Evolutionary conservation across 1,284 basidiomycete species (phyloP).

Genomic region (Trichosporon coremiiforme): DNA sequence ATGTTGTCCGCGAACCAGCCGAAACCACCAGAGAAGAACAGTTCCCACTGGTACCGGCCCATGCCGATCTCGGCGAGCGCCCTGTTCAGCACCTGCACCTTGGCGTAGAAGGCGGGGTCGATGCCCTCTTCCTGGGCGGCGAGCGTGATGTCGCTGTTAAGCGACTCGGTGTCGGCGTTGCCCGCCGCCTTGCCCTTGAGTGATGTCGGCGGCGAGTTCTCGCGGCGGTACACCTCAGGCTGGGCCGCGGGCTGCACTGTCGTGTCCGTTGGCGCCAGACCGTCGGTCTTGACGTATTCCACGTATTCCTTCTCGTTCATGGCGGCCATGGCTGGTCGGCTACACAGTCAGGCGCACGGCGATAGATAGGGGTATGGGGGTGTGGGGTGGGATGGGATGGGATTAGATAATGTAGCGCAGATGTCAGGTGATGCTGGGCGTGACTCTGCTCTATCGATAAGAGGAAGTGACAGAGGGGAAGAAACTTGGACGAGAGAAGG

Average conservation of each 20-base stretch:
- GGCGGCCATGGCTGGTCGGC: not conserved
- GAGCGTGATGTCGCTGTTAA: constrained; percentile 31
- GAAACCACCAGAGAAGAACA: constrained; percentile 62
- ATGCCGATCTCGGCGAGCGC: constrained; percentile 61
- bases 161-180: constrained; percentile 30
- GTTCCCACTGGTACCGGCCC: constrained; percentile 65
- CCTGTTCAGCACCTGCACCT: constrained; percentile 42
- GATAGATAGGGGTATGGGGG: not conserved
- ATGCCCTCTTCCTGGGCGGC: constrained; percentile 35
- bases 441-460: not conserved
- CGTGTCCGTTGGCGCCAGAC: not conserved
- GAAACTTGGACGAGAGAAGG: not conserved
- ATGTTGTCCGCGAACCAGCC: constrained; percentile 58
- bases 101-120: constrained; percentile 42
- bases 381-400: not conserved
- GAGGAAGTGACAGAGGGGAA: not conserved
- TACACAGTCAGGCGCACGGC: not conserved
- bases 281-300: not conserved
- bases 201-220: not conserved
- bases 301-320: constrained; percentile 5
- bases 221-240: not conserved
- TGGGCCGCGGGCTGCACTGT: not conserved
- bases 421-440: constrained; percentile 2
- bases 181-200: constrained; percentile 6
- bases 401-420: not conserved